phyloP scores from a whole-genome alignment of 768 basidiomycete species.

The Solioccasus polychromus region DNA sequence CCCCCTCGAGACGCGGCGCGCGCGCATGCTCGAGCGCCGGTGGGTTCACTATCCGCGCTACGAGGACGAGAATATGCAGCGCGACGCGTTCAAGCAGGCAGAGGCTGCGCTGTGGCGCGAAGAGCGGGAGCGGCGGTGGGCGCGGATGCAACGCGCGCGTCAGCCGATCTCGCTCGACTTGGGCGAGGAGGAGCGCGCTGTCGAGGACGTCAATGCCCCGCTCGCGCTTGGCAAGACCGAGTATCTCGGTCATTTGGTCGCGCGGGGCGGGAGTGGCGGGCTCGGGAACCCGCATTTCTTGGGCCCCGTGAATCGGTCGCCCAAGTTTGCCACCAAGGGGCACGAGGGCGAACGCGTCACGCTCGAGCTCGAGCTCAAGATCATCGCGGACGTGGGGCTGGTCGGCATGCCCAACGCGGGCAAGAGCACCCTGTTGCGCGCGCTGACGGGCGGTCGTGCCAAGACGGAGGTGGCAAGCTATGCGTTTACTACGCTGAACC shows the following conservation, averaged over 20 bases:
- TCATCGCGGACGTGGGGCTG: constrained; percentile 91
- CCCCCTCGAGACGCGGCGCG: constrained; percentile 41
- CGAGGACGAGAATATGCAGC: constrained; percentile 57
- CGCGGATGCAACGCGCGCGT: constrained; percentile 40
- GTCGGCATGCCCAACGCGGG: constrained; percentile 97
- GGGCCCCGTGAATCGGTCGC: constrained; percentile 64
- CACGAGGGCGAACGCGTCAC: constrained; percentile 69
- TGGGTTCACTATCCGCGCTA: constrained; percentile 82
- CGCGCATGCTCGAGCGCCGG: constrained; percentile 59
- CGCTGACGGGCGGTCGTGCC: constrained; percentile 81
- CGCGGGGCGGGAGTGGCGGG: constrained; percentile 77
- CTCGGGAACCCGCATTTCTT: constrained; percentile 88
- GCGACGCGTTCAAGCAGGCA: constrained; percentile 70
- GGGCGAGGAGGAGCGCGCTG: constrained; percentile 44
- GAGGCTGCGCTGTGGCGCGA: constrained; percentile 58
- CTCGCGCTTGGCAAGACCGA: constrained; percentile 56
- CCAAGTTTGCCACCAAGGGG: constrained; percentile 84
- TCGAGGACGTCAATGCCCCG: constrained; percentile 44
- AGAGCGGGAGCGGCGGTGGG: constrained; percentile 57
- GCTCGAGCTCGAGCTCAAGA: constrained; percentile 88
- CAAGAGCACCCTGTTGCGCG: constrained; percentile 88
- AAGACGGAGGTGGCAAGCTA: constrained; percentile 86
- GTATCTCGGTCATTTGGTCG: constrained; percentile 61
- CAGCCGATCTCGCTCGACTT: constrained; percentile 60
- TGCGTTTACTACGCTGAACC: constrained; percentile 94